Evolutionary conservation across 2,329 filamentous ascomycete genomes (phyloP).

Genomic region (Ambrosiella xylebori): DNA sequence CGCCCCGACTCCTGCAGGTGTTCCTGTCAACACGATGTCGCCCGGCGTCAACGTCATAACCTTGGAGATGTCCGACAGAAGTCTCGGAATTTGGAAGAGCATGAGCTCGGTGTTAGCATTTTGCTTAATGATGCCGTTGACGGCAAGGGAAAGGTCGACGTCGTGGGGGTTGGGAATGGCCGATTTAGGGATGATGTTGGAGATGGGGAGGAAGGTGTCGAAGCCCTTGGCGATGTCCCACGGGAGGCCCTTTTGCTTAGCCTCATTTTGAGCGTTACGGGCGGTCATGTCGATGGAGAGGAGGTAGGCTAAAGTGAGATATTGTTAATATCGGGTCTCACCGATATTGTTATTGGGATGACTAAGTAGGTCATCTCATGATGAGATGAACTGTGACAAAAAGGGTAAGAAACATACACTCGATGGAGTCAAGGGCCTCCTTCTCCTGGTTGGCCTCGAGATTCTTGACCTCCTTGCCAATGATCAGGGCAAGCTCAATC

Average conservation of each 20-base stretch:
- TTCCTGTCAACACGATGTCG: constrained; percentile 90
- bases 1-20: constrained; percentile 83
- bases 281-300: constrained; percentile 95
- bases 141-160: constrained; percentile 67
- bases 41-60: constrained; percentile 89
- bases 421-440: constrained; percentile 66
- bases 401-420: constrained; percentile 33
- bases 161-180: constrained; percentile 75
- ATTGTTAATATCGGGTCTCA: background rate
- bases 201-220: constrained; percentile 88
- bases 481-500: constrained; percentile 79
- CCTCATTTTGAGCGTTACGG: constrained; percentile 86
- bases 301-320: constrained; percentile 47
- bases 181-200: constrained; percentile 60
- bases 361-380: background rate
- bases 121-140: constrained; percentile 67
- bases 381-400: constrained; percentile 1
- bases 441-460: constrained; percentile 55
- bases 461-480: constrained; percentile 66
- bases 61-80: constrained; percentile 78
- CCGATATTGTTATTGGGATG: too few relatives aligned
- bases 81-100: constrained; percentile 77
- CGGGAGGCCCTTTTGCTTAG: constrained; percentile 89
- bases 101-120: constrained; percentile 82
- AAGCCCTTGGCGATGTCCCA: constrained; percentile 97